Conservation (phyloP, 2,329 filamentous ascomycete genomes). For the Cladorrhinum sp. region DNA sequence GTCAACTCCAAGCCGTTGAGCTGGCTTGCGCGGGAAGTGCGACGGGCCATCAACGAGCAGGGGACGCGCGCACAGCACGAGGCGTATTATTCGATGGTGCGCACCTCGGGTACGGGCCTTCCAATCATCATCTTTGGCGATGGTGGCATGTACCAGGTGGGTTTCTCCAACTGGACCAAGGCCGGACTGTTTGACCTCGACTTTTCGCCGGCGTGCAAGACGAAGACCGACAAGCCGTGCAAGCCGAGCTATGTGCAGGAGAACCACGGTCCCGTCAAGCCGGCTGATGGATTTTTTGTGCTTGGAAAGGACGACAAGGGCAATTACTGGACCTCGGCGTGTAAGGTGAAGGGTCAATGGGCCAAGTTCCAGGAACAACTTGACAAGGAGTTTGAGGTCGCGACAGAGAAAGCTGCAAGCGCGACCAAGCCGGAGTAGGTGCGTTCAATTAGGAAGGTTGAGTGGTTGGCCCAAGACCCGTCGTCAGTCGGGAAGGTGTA, state of each 20-base stretch:
- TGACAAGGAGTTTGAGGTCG: conserved; percentile 13
- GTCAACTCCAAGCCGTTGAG: conserved; percentile 33
- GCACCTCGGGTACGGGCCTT: conserved; percentile 23
- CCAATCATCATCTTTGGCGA: conserved; percentile 34
- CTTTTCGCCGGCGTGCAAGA: conserved; percentile 27
- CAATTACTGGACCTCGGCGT: conserved; percentile 32
- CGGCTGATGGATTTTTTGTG: conserved; percentile 29
- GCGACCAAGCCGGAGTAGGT: too few species aligned
- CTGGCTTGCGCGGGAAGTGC: conserved; percentile 29
- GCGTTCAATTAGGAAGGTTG: too few species aligned
- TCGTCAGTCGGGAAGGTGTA: too few species aligned
- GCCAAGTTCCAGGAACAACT: conserved; percentile 23
- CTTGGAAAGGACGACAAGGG: conserved; percentile 31
- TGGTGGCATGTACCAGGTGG: conserved; percentile 32
- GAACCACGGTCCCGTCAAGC: conserved; percentile 27
- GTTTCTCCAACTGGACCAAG: conserved; percentile 35
- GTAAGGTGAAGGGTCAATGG: conserved; percentile 28
- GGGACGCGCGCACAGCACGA: conserved; percentile 35
- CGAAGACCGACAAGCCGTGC: conserved; percentile 12
- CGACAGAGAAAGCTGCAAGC: background rate
- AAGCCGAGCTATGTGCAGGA: conserved; percentile 29
- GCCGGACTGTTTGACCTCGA: conserved; percentile 30
- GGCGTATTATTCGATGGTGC: conserved; percentile 33
- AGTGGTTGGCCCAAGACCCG: too few species aligned
- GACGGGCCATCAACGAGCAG: conserved; percentile 32